Base-by-base conservation (phyloP, 805 yeast genomes). In the Saturnispora quitensis region DNA sequence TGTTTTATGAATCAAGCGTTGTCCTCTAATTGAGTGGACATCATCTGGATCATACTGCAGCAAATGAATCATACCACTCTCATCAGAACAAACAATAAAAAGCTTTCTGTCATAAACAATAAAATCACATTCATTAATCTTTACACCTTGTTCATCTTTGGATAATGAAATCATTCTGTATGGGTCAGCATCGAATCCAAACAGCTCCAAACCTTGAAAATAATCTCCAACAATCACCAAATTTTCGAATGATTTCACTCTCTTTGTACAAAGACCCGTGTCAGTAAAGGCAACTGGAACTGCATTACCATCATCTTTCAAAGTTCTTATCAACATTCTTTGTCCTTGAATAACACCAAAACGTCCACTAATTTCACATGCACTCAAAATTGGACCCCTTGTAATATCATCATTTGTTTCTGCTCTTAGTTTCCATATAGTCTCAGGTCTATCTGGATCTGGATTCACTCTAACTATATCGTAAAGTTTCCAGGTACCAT, bases 161-260 rank as follows among this genome's bases (percentile, higher is more conserved):
- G 95, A 90, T 48, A 93, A 66, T 52, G 77, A 66, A 17, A 89
- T 73, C 82, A 91, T 81, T 56, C 97, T 72, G 64, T 87, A 90
- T 0, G 99, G 99, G 60, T 91, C 97, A 2, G 95, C 91, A 65
- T 89, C 96, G 68, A 89, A 90, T 1, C 97, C 97, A 28, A 83
- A 81, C 52, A 93, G 73, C 72, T 89, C 81, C 4, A 88, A 73
- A 58, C 89, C 80, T 58, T 86, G 84, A 67, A 81, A 73, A 0
- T 87, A 72, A 66, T 93, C 99, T 18, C 95, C 95, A 17, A 89
- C 67, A 2, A 89, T 60, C n/a, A 91, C 64, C 60, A 91, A 69
- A 64, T 90, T 88, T 40, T 95, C 90, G 63, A 89, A 80, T 56
- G 89, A 75, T 67, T 90, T 90, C 15, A 88, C 76, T 57, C 87